Evolutionary conservation across 106 monocot species (phyloP), one percentile per base, ranked within the genome.

Genomic region (Gastrodia elata): DNA sequence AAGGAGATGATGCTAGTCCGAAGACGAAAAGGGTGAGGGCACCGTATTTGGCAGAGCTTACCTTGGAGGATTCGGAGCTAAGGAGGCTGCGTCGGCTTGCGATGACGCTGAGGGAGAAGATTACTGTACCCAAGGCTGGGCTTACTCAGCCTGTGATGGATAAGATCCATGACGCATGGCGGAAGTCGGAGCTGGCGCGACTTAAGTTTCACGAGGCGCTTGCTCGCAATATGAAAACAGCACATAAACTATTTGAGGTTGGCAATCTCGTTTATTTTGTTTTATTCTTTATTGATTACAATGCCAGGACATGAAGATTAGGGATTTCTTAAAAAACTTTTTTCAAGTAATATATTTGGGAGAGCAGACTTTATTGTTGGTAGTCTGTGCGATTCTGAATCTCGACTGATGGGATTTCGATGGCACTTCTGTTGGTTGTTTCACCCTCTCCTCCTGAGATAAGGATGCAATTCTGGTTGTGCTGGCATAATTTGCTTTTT

Each of bases 201-300:
- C 84, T 98, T 26, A 98, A 91, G 75, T 98, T 93, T 43, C 93
- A 98, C 9, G 98, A 98, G 85, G 70, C 77, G 5, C 70, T 98
- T 26, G 93, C 98, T 6, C 88, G 89, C 69, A 93, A 98, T 42
- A 98, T 98, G 98, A 93, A 80, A 85, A 93, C 85, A 0, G 98
- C 93, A 18, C 98, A 98, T 76, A 84, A 98, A 68, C 79, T 93
- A 41, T 93, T 93, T 25, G 98, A 98, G 98, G 97, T 97, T 78
- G 42, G 89, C 38, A 38, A 65, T 64, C 34, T 20, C 38, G 16
- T 38, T 37, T 4, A 13, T 64, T 6, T 69, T 67, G 18, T 67
- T 67, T 36, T 38, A 13, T 48, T 48, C 22, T 52, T 22, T 52
- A 6, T 1, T 6, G 52, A 52, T 5, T 6, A 18, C 52, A 52